Base-by-base conservation (phyloP, 345 rosid species). In the Barbarea vulgaris region DNA sequence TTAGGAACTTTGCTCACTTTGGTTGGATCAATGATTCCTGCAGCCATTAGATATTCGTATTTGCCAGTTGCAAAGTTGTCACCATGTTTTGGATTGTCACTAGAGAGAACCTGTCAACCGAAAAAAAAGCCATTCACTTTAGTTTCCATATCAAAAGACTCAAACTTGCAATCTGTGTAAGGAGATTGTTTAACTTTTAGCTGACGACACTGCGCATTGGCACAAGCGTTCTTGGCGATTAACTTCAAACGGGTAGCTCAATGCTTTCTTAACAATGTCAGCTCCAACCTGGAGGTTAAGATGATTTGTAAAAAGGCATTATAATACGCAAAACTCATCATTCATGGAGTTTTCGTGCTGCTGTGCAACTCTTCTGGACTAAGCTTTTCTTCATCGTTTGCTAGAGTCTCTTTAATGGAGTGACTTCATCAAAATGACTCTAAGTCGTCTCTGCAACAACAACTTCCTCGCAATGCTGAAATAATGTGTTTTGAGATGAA, bases 151-250 rank as follows among this genome's bases (percentile, higher is more conserved):
- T 22, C 46, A 28, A 68, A 55, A 47, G 55, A 59, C 34, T 34
- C 24, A 57, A 66, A 25, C 59, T 57, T 36, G 37, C 41, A 74
- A 55, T 27, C 44, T 41, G 22, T 14, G 9, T 21, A 30, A 15
- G 37, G 18, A 34, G 25, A 52, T 27, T 28, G 10, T 18, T 67
- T 80, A 83, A 88, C 95, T 87, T 93, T 81, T 93, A 93, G 10
- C 95, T 90, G 67, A 93, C 95, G 15, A 90, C 93, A 37, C 98
- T 93, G 25, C 95, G n/a, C 98, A 66, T 89, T 93, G 31, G 90
- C 96, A 46, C 98, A 96, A 0, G 98, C 96, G 57, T 90, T 93
- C 83, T 90, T 90, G 59, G 98, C 96, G 25, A 93, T 93, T 79
- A 90, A 72, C 71, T 93, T 93, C 65, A 88, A n/a, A 83, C 1